These are phyloP conservation scores for Nicotiana attenuata DNA, from an alignment of 257 asterid species.

Conservation along the genomic window DNA sequence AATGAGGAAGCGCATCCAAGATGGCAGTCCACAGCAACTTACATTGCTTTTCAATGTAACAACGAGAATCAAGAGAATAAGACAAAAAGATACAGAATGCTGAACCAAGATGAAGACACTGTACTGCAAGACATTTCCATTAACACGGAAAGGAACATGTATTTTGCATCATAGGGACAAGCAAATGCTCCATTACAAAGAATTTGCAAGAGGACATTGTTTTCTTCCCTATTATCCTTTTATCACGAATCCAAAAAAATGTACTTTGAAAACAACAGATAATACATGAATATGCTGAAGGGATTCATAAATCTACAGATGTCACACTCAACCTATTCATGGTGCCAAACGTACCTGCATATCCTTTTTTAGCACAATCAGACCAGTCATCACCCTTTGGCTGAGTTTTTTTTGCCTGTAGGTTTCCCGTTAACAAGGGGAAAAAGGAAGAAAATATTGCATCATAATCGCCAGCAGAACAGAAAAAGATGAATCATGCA, in stretches of 20 bases:
- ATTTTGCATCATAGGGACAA: neutral
- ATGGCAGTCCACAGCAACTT: neutral
- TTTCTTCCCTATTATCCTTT: neutral
- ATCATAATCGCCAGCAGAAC: neutral
- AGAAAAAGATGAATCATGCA: neutral
- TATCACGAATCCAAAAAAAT: neutral
- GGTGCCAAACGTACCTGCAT: conserved; percentile 46
- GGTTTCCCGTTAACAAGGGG: neutral
- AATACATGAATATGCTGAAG: neutral
- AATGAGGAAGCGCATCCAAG: neutral
- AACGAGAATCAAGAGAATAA: neutral
- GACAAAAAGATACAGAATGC: neutral
- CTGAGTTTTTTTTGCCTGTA: conserved; percentile 51
- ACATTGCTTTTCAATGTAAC: neutral
- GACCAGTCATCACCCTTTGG: conserved; percentile 75
- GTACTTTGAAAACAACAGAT: neutral
- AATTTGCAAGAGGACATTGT: neutral
- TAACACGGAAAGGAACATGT: neutral
- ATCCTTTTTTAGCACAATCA: conserved; percentile 84
- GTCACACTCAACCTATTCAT: neutral
- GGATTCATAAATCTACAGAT: neutral
- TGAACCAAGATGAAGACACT: neutral
- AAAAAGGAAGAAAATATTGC: neutral
- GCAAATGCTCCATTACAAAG: neutral
- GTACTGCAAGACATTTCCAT: neutral